Conservation (phyloP, 768 basidiomycete genomes). For the Strobilomyces confusus region DNA sequence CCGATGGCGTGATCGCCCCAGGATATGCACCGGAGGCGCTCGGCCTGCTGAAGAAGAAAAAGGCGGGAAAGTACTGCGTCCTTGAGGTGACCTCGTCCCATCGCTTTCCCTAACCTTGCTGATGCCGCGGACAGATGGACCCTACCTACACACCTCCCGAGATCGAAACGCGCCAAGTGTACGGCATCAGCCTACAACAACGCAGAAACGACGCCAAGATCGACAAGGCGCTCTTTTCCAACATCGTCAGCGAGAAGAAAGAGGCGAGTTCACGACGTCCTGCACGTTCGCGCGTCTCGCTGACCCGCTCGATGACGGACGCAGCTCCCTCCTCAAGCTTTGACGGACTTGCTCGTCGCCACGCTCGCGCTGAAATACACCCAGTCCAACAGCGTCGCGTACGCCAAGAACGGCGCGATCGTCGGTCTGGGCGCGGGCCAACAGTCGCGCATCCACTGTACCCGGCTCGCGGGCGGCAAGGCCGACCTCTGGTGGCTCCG, state of each 20-base stretch:
- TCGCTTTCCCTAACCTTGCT: background rate
- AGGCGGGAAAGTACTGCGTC: slow-evolving; percentile 97
- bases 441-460: slow-evolving; percentile 99
- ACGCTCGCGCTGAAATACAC: slow-evolving; percentile 98
- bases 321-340: slow-evolving; percentile 70
- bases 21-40: slow-evolving; percentile 87
- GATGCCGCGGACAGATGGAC: slow-evolving; percentile 64
- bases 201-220: slow-evolving; percentile 88
- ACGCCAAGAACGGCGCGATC: slow-evolving; percentile 87
- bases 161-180: slow-evolving; percentile 92
- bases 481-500: slow-evolving; percentile 99
- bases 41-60: slow-evolving; percentile 91
- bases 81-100: slow-evolving; percentile 58
- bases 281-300: background rate
- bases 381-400: slow-evolving; percentile 98
- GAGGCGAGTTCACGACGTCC: slow-evolving; percentile 45
- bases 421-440: slow-evolving; percentile 97
- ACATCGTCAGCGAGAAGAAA: slow-evolving; percentile 87
- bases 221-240: slow-evolving; percentile 72
- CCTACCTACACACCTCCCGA: slow-evolving; percentile 73
- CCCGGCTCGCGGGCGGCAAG: slow-evolving; percentile 93
- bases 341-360: slow-evolving; percentile 93
- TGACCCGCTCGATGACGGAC: background rate
- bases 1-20: slow-evolving; percentile 96
- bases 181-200: slow-evolving; percentile 87